Percentiles rank a stretch among this genome's conserved stretches.
Conservation (phyloP, 1,139 yeast species). For the Casaregolazyma lundiana region DNA sequence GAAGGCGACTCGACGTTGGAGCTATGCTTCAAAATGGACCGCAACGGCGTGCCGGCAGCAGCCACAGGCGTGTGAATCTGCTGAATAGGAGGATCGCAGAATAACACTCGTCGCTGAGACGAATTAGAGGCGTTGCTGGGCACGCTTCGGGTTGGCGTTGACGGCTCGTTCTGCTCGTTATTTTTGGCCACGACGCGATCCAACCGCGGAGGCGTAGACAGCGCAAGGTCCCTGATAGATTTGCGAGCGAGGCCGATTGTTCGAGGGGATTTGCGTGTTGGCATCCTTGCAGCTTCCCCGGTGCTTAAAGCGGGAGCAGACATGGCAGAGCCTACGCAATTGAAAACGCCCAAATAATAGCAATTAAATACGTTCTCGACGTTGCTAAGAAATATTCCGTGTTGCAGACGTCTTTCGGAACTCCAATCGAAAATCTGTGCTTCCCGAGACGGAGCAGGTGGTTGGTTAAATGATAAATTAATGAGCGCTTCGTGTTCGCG, state of each 20-base stretch:
- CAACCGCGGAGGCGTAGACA: not conserved
- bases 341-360: too few species aligned
- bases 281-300: not conserved
- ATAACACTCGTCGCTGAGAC: slow-evolving; percentile 4
- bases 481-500: not conserved
- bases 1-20: not conserved
- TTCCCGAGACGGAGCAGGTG: not conserved
- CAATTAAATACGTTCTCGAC: too few species aligned
- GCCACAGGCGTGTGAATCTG: not conserved
- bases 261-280: not conserved
- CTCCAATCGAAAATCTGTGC: too few species aligned
- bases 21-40: slow-evolving; percentile 4
- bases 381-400: too few species aligned
- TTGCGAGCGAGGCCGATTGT: not conserved
- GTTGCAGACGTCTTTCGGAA: too few species aligned
- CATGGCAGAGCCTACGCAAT: too few species aligned
- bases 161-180: slow-evolving; percentile 2
- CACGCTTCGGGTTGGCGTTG: slow-evolving; percentile 6
- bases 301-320: not conserved
- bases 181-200: not conserved
- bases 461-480: not conserved
- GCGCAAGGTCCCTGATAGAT: not conserved
- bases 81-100: slow-evolving; percentile 11
- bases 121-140: not conserved
- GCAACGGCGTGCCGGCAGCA: not conserved